Conservation (phyloP, 352 stramenopile species). For the Elongisporangium prolatum region DNA sequence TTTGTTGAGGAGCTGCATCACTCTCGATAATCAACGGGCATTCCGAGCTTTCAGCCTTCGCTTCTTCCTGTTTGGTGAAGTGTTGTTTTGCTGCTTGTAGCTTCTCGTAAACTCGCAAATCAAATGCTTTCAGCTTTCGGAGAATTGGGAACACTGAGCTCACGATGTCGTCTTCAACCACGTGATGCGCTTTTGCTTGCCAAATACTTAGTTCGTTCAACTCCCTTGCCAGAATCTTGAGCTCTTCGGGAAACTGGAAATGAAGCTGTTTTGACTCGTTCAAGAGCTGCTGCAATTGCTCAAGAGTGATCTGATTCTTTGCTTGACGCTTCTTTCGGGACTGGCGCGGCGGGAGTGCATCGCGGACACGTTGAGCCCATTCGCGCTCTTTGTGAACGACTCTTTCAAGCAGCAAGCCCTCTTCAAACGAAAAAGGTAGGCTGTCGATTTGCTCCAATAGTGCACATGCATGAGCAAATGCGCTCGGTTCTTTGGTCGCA, state of each 20-base stretch:
- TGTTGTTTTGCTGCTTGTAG: constrained; percentile 48
- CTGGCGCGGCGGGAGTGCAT: constrained; percentile 70
- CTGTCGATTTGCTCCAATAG: constrained; percentile 62
- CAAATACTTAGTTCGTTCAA: constrained; percentile 58
- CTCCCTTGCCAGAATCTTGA: constrained; percentile 70
- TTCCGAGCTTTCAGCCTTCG: constrained; percentile 6
- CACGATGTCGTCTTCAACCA: constrained; percentile 34
- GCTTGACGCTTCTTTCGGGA: constrained; percentile 74
- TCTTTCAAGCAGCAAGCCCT: constrained; percentile 45
- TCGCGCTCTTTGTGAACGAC: constrained; percentile 54
- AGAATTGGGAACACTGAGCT: constrained; percentile 33
- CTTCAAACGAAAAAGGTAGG: constrained; percentile 74
- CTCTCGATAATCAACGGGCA: constrained; percentile 3
- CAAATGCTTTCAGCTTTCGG: constrained; percentile 47
- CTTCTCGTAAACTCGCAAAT: constrained; percentile 56
- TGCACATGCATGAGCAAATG: constrained; percentile 44
- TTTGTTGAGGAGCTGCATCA: constrained; percentile 3
- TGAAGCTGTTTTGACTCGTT: constrained; percentile 47
- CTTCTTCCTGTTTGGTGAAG: constrained; percentile 17
- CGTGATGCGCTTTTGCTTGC: constrained; percentile 53
- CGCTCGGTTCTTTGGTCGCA: constrained; percentile 12
- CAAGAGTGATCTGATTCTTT: constrained; percentile 57
- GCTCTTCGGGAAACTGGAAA: constrained; percentile 77
- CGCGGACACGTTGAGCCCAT: constrained; percentile 66
- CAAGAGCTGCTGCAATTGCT: constrained; percentile 48